Percentiles rank a stretch among this genome's conserved stretches.
Evolutionary conservation across 1,284 basidiomycete genomes (phyloP).

Genomic region (Fomitopsis betulina): DNA sequence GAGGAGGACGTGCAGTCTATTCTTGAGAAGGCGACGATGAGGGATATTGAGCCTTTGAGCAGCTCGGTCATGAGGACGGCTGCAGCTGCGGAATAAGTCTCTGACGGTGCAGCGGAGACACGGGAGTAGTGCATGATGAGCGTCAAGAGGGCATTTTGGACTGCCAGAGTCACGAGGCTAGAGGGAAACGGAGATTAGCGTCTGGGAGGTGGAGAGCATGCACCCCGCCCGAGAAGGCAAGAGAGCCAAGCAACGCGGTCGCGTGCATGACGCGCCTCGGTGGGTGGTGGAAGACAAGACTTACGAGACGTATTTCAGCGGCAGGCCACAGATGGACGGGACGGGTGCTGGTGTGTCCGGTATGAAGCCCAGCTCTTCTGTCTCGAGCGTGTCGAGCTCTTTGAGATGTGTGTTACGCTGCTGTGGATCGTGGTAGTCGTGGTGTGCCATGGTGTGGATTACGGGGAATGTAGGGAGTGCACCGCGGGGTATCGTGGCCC

Average conservation of each 20-base stretch:
- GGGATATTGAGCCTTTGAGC: constrained; percentile 89
- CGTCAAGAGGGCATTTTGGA: constrained; percentile 94
- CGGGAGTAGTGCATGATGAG: constrained; percentile 97
- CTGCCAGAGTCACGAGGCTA: constrained; percentile 88
- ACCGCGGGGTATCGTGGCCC: constrained; percentile 16
- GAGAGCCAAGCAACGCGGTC: constrained; percentile 2
- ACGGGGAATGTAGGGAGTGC: constrained; percentile 9
- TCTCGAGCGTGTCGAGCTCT: constrained; percentile 34
- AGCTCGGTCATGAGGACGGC: constrained; percentile 94
- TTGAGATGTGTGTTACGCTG: constrained; percentile 22
- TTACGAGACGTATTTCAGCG: constrained; percentile 65
- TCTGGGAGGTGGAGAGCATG: not conserved
- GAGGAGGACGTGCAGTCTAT: constrained; percentile 24
- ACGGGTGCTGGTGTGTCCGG: constrained; percentile 31
- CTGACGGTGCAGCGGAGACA: constrained; percentile 71
- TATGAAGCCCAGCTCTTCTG: constrained; percentile 43
- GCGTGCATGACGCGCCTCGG: constrained; percentile 5
- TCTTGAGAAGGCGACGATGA: constrained; percentile 61
- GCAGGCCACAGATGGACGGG: constrained; percentile 64
- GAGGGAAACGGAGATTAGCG: constrained; percentile 4
- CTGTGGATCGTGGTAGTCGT: constrained; percentile 24
- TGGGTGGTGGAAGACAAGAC: constrained; percentile 43
- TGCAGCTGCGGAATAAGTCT: constrained; percentile 86
- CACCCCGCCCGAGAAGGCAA: constrained; percentile 4
- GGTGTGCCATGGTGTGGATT: constrained; percentile 25